A percentile compares a stretch with the other conserved stretches of the same genome.
These are phyloP conservation scores for Phaeosphaeriaceae sp. DNA, from an alignment of 2,329 filamentous ascomycete genomes.

Conservation along the genomic window DNA sequence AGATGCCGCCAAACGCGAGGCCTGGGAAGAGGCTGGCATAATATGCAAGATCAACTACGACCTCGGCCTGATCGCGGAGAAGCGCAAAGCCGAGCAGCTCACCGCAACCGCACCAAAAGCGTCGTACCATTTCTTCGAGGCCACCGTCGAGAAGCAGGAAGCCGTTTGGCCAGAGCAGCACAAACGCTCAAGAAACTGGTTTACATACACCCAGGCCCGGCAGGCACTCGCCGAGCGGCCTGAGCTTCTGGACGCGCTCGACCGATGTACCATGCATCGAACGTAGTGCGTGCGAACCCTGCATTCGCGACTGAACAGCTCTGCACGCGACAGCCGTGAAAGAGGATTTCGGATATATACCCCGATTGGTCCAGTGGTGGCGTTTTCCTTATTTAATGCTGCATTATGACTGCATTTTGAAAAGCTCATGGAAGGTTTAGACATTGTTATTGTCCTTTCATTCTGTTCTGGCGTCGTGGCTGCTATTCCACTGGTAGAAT, in stretches of 20 bases:
- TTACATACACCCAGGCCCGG: slow-evolving; percentile 82
- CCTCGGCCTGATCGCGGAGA: slow-evolving; percentile 85
- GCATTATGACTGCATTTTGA: slow-evolving; percentile 37
- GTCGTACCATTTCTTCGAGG: slow-evolving; percentile 84
- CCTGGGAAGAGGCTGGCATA: slow-evolving; percentile 98
- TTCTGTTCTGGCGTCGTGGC: slow-evolving; percentile 39
- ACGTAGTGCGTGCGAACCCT: slow-evolving; percentile 27
- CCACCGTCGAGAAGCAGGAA: slow-evolving; percentile 84
- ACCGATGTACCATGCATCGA: slow-evolving; percentile 69
- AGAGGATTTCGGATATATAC: not conserved
- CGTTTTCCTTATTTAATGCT: slow-evolving; percentile 33
- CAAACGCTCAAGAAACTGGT: slow-evolving; percentile 90
- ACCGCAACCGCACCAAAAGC: slow-evolving; percentile 73
- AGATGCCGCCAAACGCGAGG: slow-evolving; percentile 84
- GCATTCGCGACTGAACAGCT: slow-evolving; percentile 10
- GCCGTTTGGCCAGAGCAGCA: slow-evolving; percentile 91
- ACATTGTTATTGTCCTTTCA: slow-evolving; percentile 29
- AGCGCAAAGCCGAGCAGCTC: slow-evolving; percentile 64
- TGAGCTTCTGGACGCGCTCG: slow-evolving; percentile 86
- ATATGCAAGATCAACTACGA: slow-evolving; percentile 83
- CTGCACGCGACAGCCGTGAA: slow-evolving; percentile 12
- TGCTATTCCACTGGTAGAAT: slow-evolving; percentile 40
- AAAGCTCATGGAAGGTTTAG: slow-evolving; percentile 38
- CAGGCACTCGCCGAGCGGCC: slow-evolving; percentile 78
- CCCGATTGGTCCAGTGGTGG: not conserved